Evolutionary conservation across 768 basidiomycete genomes (phyloP).

Genomic region (Collybia mongolica): DNA sequence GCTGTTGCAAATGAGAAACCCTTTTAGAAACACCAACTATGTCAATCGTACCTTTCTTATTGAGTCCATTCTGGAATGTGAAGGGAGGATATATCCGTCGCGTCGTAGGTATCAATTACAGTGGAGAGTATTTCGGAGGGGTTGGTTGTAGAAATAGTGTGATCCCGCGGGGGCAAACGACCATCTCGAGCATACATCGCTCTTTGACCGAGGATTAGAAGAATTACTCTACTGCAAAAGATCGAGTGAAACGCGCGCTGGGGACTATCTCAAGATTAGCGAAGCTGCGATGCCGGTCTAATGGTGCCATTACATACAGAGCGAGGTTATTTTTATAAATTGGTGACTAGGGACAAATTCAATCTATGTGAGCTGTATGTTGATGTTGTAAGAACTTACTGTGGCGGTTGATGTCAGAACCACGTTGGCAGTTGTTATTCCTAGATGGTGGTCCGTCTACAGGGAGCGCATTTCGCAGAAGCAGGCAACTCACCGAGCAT

Average conservation of each 20-base stretch:
- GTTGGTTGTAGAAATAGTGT: background rate
- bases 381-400: background rate
- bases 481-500: conserved; percentile 2
- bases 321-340: background rate
- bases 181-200: too few species aligned
- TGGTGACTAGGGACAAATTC: background rate
- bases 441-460: too few species aligned
- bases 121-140: background rate
- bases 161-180: too few species aligned
- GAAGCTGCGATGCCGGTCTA: background rate
- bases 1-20: too few species aligned
- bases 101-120: too few species aligned
- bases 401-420: background rate
- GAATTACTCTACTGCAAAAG: conserved; percentile 1
- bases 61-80: too few species aligned
- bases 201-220: background rate
- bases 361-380: too few species aligned
- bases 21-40: too few species aligned
- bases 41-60: too few species aligned
- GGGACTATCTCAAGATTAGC: background rate
- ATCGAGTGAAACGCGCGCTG: conserved; percentile 2
- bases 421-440: background rate
- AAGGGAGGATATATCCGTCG: too few species aligned
- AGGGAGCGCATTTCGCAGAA: too few species aligned
- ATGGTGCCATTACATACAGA: background rate